Evolutionary conservation across 805 yeast genomes (phyloP).

Genomic region (Hanseniaspora meyeri): DNA sequence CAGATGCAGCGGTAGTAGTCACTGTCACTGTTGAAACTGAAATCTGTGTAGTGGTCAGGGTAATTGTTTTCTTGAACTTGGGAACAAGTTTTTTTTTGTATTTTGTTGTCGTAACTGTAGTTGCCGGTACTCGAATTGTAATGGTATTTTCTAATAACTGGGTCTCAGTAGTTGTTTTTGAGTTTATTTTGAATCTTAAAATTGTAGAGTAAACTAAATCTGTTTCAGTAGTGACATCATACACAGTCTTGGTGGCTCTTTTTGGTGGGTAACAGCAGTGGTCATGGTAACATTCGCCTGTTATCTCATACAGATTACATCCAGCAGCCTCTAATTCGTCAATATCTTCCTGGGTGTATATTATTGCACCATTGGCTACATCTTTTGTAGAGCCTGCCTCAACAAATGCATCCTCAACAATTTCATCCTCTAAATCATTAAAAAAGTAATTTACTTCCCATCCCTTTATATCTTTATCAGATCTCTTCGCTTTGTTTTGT

Average conservation of each 20-base stretch:
- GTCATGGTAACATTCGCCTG: conserved; percentile 2
- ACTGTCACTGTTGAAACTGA: conserved; percentile 13
- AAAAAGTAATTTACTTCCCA: neutral
- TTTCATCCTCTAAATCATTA: neutral
- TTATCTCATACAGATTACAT: conserved; percentile 3
- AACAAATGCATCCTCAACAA: neutral
- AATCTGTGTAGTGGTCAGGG: conserved; percentile 17
- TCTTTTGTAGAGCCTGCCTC: neutral
- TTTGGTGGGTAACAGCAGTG: conserved; percentile 2
- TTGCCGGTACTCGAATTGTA: conserved; percentile 15
- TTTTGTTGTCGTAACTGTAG: conserved; percentile 17
- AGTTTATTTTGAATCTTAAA: conserved; percentile 18
- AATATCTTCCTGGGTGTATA: neutral
- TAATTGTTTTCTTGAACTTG: conserved; percentile 21
- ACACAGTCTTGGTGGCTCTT: conserved; percentile 23
- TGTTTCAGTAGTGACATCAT: conserved; percentile 22
- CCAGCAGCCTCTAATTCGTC: neutral
- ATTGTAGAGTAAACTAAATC: conserved; percentile 18
- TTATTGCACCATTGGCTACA: neutral
- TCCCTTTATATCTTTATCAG: neutral
- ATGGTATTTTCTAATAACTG: conserved; percentile 18
- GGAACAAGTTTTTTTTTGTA: conserved; percentile 18
- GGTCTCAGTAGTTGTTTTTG: conserved; percentile 21
- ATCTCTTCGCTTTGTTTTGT: neutral
- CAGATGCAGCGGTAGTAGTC: conserved; percentile 16